Base-by-base conservation (phyloP, 345 rosid species). In the Eucalyptus shirleyi region DNA sequence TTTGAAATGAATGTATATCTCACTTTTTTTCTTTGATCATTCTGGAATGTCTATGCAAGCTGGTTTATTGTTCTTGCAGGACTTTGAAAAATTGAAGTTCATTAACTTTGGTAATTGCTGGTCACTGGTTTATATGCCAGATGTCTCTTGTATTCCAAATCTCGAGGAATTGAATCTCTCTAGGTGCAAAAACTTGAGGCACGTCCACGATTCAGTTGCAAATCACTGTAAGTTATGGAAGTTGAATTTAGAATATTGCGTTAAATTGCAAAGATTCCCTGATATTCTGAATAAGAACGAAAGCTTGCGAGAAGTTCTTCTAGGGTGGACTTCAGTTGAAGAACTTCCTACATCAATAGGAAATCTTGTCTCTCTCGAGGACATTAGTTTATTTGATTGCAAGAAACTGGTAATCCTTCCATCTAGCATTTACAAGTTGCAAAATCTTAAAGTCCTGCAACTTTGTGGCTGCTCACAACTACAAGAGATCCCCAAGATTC, bases 321-420 rank as follows among this genome's bases (percentile, higher is more conserved):
- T 44, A 44, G 0, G 0, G 1, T 1, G 1, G 3, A 44, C 45
- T 44, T 2, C 3, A 44, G 8, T 44, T 2, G 3, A 44, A 2
- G 45, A 44, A 44, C 10, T 44, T 44, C 45, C 45, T 44, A 8
- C 45, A 44, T 44, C 45, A 1, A 44, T 44, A 44, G 10, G 1
- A 44, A 44, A 44, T 44, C 45, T 44, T 44, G 3, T 44, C 45
- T 44, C 10, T 44, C 3, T 44, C 1, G 3, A 8, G 45, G 0
- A 2, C 0, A 44, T 44, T 1, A 0, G 1, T 44, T 44, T 44
- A 44, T 1, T 8, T 1, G 10, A 44, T 2, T 2, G 3, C 45
- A 8, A 44, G 45, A 44, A 44, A 2, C 3, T 44, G 0, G 45
- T 1, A 44, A 44, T 44, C 45, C 45, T 44, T 8, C 45, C 45